Conservation (phyloP, 1,284 basidiomycete species). For the Leccinum solheimii region DNA sequence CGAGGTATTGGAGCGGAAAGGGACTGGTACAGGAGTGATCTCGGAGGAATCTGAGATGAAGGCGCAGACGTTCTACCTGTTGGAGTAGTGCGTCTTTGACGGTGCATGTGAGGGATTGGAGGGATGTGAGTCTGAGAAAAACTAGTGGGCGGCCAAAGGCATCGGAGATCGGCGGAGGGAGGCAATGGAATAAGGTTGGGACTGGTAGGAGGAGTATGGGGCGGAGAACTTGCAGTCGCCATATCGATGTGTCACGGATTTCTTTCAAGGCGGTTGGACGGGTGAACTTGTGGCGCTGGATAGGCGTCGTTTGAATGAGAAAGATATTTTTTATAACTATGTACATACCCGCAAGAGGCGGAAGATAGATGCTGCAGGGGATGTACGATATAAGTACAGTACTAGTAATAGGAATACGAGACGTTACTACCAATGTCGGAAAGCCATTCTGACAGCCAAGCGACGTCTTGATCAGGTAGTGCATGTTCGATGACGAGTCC, state of each 20-base stretch:
- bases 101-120: constrained; percentile 42
- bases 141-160: constrained; percentile 65
- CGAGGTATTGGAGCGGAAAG: constrained; percentile 61
- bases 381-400: no score
- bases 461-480: constrained; percentile 45
- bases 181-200: constrained; percentile 42
- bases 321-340: neutral
- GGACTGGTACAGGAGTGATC: constrained; percentile 38
- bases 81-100: constrained; percentile 46
- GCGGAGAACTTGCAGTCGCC: constrained; percentile 56
- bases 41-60: constrained; percentile 44
- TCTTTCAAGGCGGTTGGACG: constrained; percentile 63
- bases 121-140: constrained; percentile 37
- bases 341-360: no score
- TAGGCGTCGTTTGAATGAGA: constrained; percentile 6
- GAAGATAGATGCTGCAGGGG: no score
- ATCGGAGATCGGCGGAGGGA: constrained; percentile 54
- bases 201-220: constrained; percentile 26
- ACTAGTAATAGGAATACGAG: neutral
- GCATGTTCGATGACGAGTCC: constrained; percentile 57
- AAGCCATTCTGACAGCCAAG: constrained; percentile 61
- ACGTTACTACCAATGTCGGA: constrained; percentile 50
- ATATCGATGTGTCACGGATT: constrained; percentile 53
- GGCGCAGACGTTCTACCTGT: constrained; percentile 54
- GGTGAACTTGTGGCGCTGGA: constrained; percentile 66